Conservation (phyloP, 805 yeast species). For the Starmerella apis region DNA sequence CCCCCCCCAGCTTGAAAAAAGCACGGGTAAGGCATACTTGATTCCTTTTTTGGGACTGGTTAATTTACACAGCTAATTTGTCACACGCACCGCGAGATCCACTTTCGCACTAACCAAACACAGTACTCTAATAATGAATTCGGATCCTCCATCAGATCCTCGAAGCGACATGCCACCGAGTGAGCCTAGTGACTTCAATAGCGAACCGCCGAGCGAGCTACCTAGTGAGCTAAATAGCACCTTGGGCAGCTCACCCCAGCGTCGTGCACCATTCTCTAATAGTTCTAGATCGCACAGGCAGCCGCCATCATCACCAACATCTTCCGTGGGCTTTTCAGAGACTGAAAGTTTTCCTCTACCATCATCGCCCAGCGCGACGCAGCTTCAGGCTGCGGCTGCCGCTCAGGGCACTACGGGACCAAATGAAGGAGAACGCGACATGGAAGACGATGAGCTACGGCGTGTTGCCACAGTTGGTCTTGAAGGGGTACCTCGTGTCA, state of each 20-base stretch:
- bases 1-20: background rate
- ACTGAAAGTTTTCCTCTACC: slow-evolving; percentile 17
- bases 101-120: background rate
- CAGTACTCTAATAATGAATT: background rate
- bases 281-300: slow-evolving; percentile 7
- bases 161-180: slow-evolving; percentile 14
- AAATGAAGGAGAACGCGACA: slow-evolving; percentile 10
- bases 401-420: background rate
- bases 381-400: slow-evolving; percentile 3
- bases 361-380: slow-evolving; percentile 16
- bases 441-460: slow-evolving; percentile 19
- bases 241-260: slow-evolving; percentile 17
- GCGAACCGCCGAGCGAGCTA: slow-evolving; percentile 14
- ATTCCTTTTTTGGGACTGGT: background rate
- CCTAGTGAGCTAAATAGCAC: slow-evolving; percentile 21
- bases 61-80: background rate
- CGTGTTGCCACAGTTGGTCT: slow-evolving; percentile 20
- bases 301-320: slow-evolving; percentile 19
- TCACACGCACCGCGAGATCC: background rate
- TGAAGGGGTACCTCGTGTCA: slow-evolving; percentile 60
- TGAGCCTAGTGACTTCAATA: slow-evolving; percentile 5
- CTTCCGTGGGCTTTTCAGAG: slow-evolving; percentile 19
- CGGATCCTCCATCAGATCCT: slow-evolving; percentile 15
- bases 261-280: background rate
- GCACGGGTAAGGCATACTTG: slow-evolving; percentile 3